Conservation (phyloP, 257 asterid species). For the Plantago major region DNA sequence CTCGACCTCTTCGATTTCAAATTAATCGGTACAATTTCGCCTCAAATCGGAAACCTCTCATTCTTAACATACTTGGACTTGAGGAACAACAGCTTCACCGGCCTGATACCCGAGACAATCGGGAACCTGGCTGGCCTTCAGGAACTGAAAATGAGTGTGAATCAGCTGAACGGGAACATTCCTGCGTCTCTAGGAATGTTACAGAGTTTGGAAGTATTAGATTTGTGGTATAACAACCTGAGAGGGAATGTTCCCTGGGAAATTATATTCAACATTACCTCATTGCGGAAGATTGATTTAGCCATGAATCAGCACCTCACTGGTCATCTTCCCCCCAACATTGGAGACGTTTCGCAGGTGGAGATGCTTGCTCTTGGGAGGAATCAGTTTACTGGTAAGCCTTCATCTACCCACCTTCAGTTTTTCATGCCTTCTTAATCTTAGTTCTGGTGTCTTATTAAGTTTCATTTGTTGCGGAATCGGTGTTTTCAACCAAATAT, state of each 20-base stretch:
- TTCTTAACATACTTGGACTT: constrained; percentile 10
- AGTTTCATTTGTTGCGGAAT: too few relatives aligned
- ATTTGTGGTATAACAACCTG: neutral
- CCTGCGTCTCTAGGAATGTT: neutral
- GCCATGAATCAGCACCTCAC: neutral
- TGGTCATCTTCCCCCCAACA: constrained; percentile 6
- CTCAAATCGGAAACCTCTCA: constrained; percentile 8
- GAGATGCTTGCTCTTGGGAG: neutral
- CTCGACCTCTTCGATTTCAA: constrained; percentile 1
- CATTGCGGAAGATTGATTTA: neutral
- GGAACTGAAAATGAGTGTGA: neutral
- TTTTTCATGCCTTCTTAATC: too few relatives aligned
- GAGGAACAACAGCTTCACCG: constrained; percentile 12
- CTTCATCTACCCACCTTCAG: neutral
- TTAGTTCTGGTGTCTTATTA: too few relatives aligned
- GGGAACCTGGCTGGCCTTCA: constrained; percentile 6
- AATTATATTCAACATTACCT: neutral
- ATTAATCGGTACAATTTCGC: neutral
- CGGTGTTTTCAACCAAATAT: too few relatives aligned
- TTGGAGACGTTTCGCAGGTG: neutral
- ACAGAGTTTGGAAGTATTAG: neutral
- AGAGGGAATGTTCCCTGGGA: constrained; percentile 4
- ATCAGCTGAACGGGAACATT: neutral
- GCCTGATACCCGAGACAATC: constrained; percentile 3
- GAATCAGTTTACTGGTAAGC: constrained; percentile 12